These are phyloP conservation scores for Flaveria bidentis DNA, from an alignment of 129 eudicot genomes.

Conservation along the genomic window DNA sequence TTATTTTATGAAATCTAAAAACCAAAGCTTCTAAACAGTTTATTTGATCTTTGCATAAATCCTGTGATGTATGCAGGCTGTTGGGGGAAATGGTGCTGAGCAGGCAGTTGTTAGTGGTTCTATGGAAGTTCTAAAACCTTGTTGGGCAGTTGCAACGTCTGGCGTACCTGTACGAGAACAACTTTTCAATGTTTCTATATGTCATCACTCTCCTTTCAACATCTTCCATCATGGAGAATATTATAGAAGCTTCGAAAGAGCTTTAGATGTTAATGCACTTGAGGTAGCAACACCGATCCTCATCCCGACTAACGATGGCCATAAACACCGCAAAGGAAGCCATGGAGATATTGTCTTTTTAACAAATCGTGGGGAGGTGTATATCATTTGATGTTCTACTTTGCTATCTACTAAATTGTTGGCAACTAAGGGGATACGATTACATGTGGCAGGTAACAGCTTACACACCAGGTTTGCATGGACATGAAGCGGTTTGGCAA, in stretches of 20 bases:
- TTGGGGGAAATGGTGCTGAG: conserved; percentile 94
- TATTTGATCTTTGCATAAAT: conserved; percentile 3
- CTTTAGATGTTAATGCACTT: conserved; percentile 60
- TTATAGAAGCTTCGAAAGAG: conserved; percentile 72
- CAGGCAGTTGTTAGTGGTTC: conserved; percentile 96
- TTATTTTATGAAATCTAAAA: not conserved
- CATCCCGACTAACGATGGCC: conserved; percentile 81
- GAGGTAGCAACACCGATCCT: conserved; percentile 96
- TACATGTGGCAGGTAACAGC: conserved; percentile 70
- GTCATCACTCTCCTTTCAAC: conserved; percentile 77
- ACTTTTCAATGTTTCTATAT: conserved; percentile 94
- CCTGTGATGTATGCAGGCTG: conserved; percentile 51
- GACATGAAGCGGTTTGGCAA: conserved; percentile 90
- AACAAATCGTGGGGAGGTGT: conserved; percentile 94
- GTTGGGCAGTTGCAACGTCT: conserved; percentile 99
- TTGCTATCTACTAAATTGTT: not conserved
- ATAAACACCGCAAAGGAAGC: conserved; percentile 82
- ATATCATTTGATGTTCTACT: conserved; percentile 4
- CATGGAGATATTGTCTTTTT: conserved; percentile 92
- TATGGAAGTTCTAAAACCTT: conserved; percentile 93
- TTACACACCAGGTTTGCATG: conserved; percentile 82
- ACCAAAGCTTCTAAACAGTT: not conserved
- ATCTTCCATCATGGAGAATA: conserved; percentile 84
- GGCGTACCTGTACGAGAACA: conserved; percentile 97
- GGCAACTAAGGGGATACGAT: conserved; percentile 5